A percentile compares a stretch with the other conserved stretches of the same genome.
phyloP scores from a whole-genome alignment of 2,329 filamentous ascomycete genomes.

The Verticillium alfalfae region DNA sequence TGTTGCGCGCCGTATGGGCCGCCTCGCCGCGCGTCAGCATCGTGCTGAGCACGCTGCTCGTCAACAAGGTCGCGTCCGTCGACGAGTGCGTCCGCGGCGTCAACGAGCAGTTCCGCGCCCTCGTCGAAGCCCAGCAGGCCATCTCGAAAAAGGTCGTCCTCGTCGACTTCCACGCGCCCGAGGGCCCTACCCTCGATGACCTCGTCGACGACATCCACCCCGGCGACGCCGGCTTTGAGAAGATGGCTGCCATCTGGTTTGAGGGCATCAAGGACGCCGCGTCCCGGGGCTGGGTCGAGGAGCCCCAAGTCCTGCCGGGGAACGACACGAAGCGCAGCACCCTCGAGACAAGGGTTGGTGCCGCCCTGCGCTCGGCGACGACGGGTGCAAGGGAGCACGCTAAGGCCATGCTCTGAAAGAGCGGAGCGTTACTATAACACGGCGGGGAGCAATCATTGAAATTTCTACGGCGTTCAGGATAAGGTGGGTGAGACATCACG shows the following conservation, averaged over 20 bases:
- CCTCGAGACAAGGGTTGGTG: not conserved
- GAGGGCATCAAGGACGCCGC: constrained; percentile 19
- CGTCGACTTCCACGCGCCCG: constrained; percentile 30
- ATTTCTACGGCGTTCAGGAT: not conserved
- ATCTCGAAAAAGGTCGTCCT: constrained; percentile 26
- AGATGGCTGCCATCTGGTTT: constrained; percentile 34
- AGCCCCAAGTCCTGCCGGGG: constrained; percentile 10
- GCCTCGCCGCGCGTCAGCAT: constrained; percentile 24
- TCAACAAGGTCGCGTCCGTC: constrained; percentile 20
- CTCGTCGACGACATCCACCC: constrained; percentile 33
- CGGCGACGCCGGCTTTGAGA: constrained; percentile 28
- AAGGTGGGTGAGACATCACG: not conserved
- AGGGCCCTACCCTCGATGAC: constrained; percentile 22
- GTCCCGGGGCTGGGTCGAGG: constrained; percentile 14
- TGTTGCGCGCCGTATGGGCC: constrained; percentile 27
- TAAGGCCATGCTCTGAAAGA: not conserved
- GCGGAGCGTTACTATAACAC: not conserved
- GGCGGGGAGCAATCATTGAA: not conserved
- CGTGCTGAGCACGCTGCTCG: constrained; percentile 31
- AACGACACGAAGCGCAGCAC: not conserved
- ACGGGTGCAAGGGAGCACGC: not conserved
- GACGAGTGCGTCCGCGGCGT: constrained; percentile 20
- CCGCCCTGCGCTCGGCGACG: not conserved
- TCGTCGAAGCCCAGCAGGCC: constrained; percentile 19
- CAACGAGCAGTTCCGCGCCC: constrained; percentile 23